These are phyloP conservation scores for Rhizopus delemar DNA, from an alignment of 371 early-diverging fungal species.

Conservation along the genomic window DNA sequence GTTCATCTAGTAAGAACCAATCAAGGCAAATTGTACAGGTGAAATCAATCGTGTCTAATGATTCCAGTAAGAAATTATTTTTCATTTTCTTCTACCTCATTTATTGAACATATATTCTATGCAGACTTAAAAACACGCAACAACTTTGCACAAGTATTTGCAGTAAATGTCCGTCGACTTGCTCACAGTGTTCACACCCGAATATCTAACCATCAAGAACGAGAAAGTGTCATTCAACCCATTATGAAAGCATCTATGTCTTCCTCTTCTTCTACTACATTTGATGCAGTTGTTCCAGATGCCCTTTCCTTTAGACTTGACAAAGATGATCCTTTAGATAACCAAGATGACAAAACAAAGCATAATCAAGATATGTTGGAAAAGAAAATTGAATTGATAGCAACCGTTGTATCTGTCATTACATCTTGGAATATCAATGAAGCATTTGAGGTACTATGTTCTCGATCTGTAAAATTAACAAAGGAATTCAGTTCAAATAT, in stretches of 20 bases:
- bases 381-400: slow-evolving; percentile 31
- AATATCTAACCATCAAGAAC: slow-evolving; percentile 3
- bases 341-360: slow-evolving; percentile 12
- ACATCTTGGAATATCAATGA: slow-evolving; percentile 59
- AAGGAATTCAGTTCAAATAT: slow-evolving; percentile 27
- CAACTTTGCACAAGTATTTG: slow-evolving; percentile 41
- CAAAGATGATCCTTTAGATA: slow-evolving; percentile 43
- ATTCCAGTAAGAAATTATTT: slow-evolving; percentile 22
- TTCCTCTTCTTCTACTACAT: slow-evolving; percentile 22
- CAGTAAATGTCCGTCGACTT: slow-evolving; percentile 48
- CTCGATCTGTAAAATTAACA: slow-evolving; percentile 31
- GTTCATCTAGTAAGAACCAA: slow-evolving; percentile 2
- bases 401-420: slow-evolving; percentile 49
- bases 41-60: slow-evolving; percentile 28
- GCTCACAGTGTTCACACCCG: slow-evolving; percentile 36
- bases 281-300: slow-evolving; percentile 43
- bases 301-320: slow-evolving; percentile 32
- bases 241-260: slow-evolving; percentile 38
- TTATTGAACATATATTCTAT: too few species aligned
- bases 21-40: slow-evolving; percentile 33
- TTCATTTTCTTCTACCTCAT: background rate
- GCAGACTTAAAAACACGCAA: slow-evolving; percentile 22
- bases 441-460: slow-evolving; percentile 41
- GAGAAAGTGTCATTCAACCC: slow-evolving; percentile 9
- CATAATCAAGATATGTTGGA: slow-evolving; percentile 22